Evolutionary conservation across 1,284 basidiomycete genomes (phyloP), one percentile per base, ranked within the genome.

Genomic region (Prillingera fragicola): DNA sequence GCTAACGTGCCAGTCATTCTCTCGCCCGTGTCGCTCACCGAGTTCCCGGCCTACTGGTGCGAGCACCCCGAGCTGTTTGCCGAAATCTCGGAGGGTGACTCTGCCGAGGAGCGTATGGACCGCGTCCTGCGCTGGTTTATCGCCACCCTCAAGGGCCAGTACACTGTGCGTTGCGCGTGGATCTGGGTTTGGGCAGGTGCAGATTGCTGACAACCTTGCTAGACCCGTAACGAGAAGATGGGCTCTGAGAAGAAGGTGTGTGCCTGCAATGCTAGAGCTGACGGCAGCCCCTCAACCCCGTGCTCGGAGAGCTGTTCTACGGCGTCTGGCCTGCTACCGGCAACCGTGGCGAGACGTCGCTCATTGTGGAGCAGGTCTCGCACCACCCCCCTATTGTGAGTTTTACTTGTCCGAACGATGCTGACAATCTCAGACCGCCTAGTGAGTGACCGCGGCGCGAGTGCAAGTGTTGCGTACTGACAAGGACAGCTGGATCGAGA

Each of bases 361-460:
- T 98, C 23, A 78, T 86, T 28, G 87, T 94, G n/a, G 94, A 98
- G 74, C 94, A 98, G 72, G 92, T 96, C 40, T 94, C 89, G 22
- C 91, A 94, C 64, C 90, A 94, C 70, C 90, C 90, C 4, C 87
- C 88, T 6, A 84, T 91, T 59, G 68, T 70, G 48, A 57, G 68
- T 63, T 3, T 12, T 13, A 8, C 31, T 19, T 21, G 9, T 23
- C 33, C 12, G 19, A 6, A n/a, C 8, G 13, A 17, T 37, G 33
- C 38, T 40, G 42, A 50, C 29, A 6, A 28, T 38, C 17, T 38
- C 32, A 62, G 60, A 90, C 70, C 41, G 64, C 67, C 37, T 68
- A 67, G 59, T 63, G 32, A 39, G 59, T 49, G 14, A 0, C 6
- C 22, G 4, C 8, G 25, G 13, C 13, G 27, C 32, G 15, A 14